Base-by-base conservation (phyloP, 129 eudicot species). In the Heracleum sosnowskyi region DNA sequence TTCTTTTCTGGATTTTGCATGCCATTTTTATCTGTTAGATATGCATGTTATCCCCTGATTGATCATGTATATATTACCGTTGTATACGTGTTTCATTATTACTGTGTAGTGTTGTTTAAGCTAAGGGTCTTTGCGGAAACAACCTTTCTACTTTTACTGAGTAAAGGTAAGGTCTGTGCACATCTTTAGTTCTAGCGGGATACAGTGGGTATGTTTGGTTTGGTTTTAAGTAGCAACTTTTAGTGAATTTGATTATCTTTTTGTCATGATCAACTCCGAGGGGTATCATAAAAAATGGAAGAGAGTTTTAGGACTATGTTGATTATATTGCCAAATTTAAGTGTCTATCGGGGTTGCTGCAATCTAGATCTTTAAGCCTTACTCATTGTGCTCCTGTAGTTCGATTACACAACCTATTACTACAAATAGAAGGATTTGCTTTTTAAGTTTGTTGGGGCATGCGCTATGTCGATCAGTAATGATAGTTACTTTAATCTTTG, bases 401-500 rank as follows among this genome's bases (percentile, higher is more conserved):
- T 11, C 17, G 11, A 44, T 24, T 40, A 39, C 16, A 40, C 17
- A 0, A 72, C 18, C 33, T 40, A 10, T 24, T 13, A 37, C 44
- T 69, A 31, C 11, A 69, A 18, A 16, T 35, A 55, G 49, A 36
- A 53, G 22, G 22, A 2, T 76, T 49, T 76, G 28, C 2, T 11
- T 36, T 36, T 34, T 22, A 49, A 45, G 82, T 62, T 40, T 68
- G 75, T 73, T 41, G 33, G 20, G 39, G 16, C 28, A 44, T 40
- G 75, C 37, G 7, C 5, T 78, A 10, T 69, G 34, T 68, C 16
- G 31, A 66, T 78, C 62, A 41, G 75, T 29, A n/a, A 57, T 44
- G 40, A 28, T 45, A 41, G 45, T 55, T 80, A 41, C 69, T 71
- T 35, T 66, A 57, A 79, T 31, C 35, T 45, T 68, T 83, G 24